Evolutionary conservation across 192 early-diverging fungal genomes (phyloP).

Genomic region (Dissophora globulifera): DNA sequence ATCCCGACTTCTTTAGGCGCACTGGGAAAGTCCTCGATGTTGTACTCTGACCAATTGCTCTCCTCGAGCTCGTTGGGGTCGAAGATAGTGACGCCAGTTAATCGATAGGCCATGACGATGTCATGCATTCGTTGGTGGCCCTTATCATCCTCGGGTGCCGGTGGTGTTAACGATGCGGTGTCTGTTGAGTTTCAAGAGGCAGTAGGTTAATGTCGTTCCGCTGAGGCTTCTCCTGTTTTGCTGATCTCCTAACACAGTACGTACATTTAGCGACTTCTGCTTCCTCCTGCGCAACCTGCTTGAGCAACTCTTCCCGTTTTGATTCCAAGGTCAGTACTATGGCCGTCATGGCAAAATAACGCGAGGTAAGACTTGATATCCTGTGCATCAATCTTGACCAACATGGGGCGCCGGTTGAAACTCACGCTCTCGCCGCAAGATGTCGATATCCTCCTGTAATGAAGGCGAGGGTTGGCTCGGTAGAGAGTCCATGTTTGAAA

Average conservation of each 20-base stretch:
- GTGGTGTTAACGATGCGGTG: background rate
- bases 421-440: slow-evolving; percentile 36
- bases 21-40: slow-evolving; percentile 3
- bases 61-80: slow-evolving; percentile 23
- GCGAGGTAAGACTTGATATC: too few relatives aligned
- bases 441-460: slow-evolving; percentile 33
- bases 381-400: too few relatives aligned
- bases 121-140: slow-evolving; percentile 36
- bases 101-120: slow-evolving; percentile 40
- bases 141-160: slow-evolving; percentile 7
- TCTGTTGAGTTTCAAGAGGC: too few relatives aligned
- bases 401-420: too few relatives aligned
- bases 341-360: too few relatives aligned
- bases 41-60: background rate
- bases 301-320: slow-evolving; percentile 16
- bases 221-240: too few relatives aligned
- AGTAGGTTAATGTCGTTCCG: too few relatives aligned
- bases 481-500: slow-evolving; percentile 7
- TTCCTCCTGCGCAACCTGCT: slow-evolving; percentile 35
- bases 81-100: slow-evolving; percentile 44
- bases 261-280: slow-evolving; percentile 6
- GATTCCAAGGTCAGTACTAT: slow-evolving; percentile 28
- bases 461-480: slow-evolving; percentile 9
- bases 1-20: slow-evolving; percentile 50
- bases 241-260: background rate